Evolutionary conservation across 768 basidiomycete genomes (phyloP), one percentile per base, ranked within the genome.

Genomic region (Amanita rimosa): DNA sequence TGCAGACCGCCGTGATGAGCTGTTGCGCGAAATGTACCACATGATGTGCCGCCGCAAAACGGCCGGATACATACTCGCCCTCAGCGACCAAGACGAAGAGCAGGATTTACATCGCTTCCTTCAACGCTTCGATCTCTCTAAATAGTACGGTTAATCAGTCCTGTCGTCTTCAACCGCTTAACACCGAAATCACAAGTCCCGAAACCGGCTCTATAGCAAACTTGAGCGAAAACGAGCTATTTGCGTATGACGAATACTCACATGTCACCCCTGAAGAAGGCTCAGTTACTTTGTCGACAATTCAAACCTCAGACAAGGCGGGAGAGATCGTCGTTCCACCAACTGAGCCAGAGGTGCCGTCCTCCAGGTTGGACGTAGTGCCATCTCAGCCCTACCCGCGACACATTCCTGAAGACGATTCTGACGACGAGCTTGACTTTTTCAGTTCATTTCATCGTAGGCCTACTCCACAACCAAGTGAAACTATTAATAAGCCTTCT

Each of bases 21-120:
- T 87, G 43, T 72, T 89, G 60, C 71, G 72, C 37, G 76, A 87
- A 61, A 79, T 89, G 78, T 83, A 76, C 64, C 64, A 66, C 46
- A 75, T 89, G 69, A 72, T 85, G 43, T 72, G 70, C 49, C 70
- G 69, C 49, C 74, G 76, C 57, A 67, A 74, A 45, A 67, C 66
- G 54, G 57, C 73, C 38, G 73, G 73, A 19, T 52, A 66, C 29
- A 53, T 72, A 34, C 58, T 75, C 26, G 52, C 58, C 11, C 48
- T 69, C 14, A 61, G 68, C 19, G 69, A 71, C 31, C 48, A 49
- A 24, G 62, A 69, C 42, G 69, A 68, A 22, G 73, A 69, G 11
- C 60, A 64, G n/a, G 69, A 65, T 35, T 47, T 83, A 21, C 65
- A 67, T 33, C 61, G 58, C 24, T 86, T 84, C 57, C 58, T 85